Base-by-base conservation (phyloP, 2,329 filamentous ascomycete species). In the Colletotrichum incanum region DNA sequence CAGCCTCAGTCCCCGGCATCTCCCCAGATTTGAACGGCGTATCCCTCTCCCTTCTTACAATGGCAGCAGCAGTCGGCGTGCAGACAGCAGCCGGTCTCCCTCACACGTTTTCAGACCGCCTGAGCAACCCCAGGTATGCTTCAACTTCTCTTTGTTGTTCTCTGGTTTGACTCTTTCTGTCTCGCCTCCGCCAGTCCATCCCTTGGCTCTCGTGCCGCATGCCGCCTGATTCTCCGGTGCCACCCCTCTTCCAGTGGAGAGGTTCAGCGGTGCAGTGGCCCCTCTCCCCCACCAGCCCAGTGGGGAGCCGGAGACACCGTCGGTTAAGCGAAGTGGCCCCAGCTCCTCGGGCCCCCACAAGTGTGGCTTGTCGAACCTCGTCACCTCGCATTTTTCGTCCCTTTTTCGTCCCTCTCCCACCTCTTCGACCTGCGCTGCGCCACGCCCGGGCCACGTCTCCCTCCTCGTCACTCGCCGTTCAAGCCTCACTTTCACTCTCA, bases 301-400 rank as follows among this genome's bases (percentile, higher is more conserved):
- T 58, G 41, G 52, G 63, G 47, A 26, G 20, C 55, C 55, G 55
- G 65, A 52, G 47, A 41, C 55, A 67, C 56, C 47, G 43, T 45
- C 37, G 20, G 45, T 41, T 31, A 34, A 34, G 37, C 8, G 37
- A 26, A 26, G 31, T 52, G 58, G 58, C 50, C 59, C 47, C 31
- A 67, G 64, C 68, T 67, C 56, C 62, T 7, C 26, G 28, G 16
- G 11, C 7, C 52, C 31, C 59, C 59, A 70, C 34, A 60, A 70
- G 52, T 72, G 70, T 72, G 70, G 70, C 70, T 72, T 55, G 55
- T 64, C 16, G 23, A 8, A 52, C 60, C 54, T 60, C 50, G 64
- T 63, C 68, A 34, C 12, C 37, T 62, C 37, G 58, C 60, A 34
- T 52, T 69, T 59, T 37, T 16, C 39, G 52, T 59, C 45, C 37